phyloP scores from a whole-genome alignment of 2,329 filamentous ascomycete genomes.

The Aspergillus sp. region DNA sequence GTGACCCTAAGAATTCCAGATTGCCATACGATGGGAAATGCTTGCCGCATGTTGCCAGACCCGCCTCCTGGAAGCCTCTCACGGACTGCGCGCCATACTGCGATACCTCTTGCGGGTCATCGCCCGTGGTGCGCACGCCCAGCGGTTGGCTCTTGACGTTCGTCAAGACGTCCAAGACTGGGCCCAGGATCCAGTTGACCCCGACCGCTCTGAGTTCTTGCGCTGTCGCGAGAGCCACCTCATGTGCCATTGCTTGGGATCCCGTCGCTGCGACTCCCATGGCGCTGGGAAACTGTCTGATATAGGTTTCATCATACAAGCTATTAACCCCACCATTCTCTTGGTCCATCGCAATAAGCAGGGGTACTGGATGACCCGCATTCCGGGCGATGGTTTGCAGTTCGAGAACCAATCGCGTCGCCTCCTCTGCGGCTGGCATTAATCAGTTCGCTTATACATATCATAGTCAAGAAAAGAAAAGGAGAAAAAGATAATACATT shows the following conservation, averaged over 20 bases:
- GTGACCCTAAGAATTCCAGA: conserved; percentile 84
- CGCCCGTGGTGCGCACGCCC: conserved; percentile 80
- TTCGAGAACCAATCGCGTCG: conserved; percentile 79
- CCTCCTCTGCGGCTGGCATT: conserved; percentile 73
- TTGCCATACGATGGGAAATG: conserved; percentile 97
- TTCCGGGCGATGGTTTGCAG: conserved; percentile 87
- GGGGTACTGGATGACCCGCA: conserved; percentile 79
- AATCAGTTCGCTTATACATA: conserved; percentile 22
- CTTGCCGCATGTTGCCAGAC: conserved; percentile 83
- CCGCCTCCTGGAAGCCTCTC: conserved; percentile 87
- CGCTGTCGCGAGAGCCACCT: conserved; percentile 86
- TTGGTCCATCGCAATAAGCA: conserved; percentile 88
- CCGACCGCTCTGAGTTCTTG: conserved; percentile 88
- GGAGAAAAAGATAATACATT: conserved; percentile 48
- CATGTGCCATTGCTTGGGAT: conserved; percentile 74
- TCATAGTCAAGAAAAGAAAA: conserved; percentile 1
- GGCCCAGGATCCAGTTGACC: conserved; percentile 91
- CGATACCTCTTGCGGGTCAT: conserved; percentile 91
- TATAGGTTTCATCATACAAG: conserved; percentile 89
- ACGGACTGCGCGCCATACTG: conserved; percentile 86
- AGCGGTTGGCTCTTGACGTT: conserved; percentile 87
- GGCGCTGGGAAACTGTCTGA: conserved; percentile 91
- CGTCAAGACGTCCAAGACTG: conserved; percentile 86
- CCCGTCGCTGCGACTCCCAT: conserved; percentile 96
- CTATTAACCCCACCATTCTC: conserved; percentile 98